Base-by-base conservation (phyloP, 2,329 filamentous ascomycete species). In the Botryotinia convoluta region DNA sequence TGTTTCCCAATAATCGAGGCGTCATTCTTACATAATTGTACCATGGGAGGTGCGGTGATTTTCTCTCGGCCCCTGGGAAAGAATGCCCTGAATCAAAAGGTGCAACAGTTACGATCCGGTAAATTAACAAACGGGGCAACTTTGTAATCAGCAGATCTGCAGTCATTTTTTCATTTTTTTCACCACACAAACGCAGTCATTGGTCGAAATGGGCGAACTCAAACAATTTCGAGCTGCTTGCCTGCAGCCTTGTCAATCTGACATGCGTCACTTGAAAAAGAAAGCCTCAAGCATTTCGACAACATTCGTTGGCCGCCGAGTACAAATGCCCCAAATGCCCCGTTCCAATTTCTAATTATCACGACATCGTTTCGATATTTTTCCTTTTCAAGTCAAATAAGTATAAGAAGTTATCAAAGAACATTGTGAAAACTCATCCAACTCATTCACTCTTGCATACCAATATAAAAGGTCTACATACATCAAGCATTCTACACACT, bases 281-380 rank as follows among this genome's bases (percentile, higher is more conserved):
- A 44, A 20, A 29, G 37, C 37, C 26, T 22, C 39, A 44, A 29
- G n/a, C 26, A 44, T 5, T 26, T 26, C 37, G 26, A 10, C n/a
- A 42, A 42, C 1, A 9, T 54, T 20, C 10, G 14, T 37, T 16
- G 37, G 16, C 14, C 37, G 4, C 65, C 48, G 35, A 68, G 48
- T 68, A 54, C 45, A 54, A 22, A 57, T 57, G 48, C 35, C 65
- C 65, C 35, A 68, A 57, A 32, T 42, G 45, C 48, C 64, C 64
- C 26, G 39, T 57, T 57, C 18, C 4, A 35, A 26, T 37, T 26
- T 14, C 4, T 7, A 2, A 62, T n/a, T n/a, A 18, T 18, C 32
- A 62, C 22, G 35, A 39, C 7, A 62, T 42, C 14, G 14, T 18
- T 14, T 39, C 35, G n/a, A 62, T 18, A 1, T 62, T 9, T 9